A percentile compares a stretch with the other conserved stretches of the same genome.
Evolutionary conservation across 441 rosid genomes (phyloP).

Genomic region (Pelargonium fulgidum): DNA sequence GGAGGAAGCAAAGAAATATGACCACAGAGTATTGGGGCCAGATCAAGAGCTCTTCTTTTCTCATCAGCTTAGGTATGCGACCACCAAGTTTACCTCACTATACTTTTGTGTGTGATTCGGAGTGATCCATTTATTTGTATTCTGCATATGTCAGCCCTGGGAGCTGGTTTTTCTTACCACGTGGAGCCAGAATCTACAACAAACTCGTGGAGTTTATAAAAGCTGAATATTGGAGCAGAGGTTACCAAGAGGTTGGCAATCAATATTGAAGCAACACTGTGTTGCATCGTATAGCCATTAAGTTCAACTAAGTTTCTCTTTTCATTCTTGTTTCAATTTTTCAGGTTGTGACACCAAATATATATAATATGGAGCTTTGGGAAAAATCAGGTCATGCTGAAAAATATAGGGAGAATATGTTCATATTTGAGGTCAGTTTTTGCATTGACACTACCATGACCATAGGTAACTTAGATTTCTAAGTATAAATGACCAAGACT

Average conservation of each 20-base stretch:
- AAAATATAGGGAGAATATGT: conserved; percentile 96
- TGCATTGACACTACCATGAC: no score
- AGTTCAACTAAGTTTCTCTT: conserved; percentile 25
- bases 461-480: no score
- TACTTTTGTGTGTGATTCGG: conserved; percentile 14
- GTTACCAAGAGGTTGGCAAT: conserved; percentile 73
- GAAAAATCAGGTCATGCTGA: conserved; percentile 98
- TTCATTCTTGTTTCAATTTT: no score
- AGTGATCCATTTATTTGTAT: conserved; percentile 18
- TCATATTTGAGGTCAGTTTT: conserved; percentile 72
- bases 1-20: conserved; percentile 92
- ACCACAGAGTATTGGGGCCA: conserved; percentile 76
- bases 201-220: conserved; percentile 70
- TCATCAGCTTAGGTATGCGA: conserved; percentile 64
- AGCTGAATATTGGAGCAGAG: conserved; percentile 69
- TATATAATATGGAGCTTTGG: conserved; percentile 95
- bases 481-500: no score
- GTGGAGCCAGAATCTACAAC: conserved; percentile 84
- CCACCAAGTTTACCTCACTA: conserved; percentile 1
- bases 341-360: conserved; percentile 90
- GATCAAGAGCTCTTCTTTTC: conserved; percentile 95
- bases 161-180: conserved; percentile 97
- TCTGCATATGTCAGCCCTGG: conserved; percentile 69
- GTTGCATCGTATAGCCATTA: no score
- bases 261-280: conserved; percentile 16